phyloP scores from a whole-genome alignment of 257 asterid genomes.

The Solanum ahanhuiri region DNA sequence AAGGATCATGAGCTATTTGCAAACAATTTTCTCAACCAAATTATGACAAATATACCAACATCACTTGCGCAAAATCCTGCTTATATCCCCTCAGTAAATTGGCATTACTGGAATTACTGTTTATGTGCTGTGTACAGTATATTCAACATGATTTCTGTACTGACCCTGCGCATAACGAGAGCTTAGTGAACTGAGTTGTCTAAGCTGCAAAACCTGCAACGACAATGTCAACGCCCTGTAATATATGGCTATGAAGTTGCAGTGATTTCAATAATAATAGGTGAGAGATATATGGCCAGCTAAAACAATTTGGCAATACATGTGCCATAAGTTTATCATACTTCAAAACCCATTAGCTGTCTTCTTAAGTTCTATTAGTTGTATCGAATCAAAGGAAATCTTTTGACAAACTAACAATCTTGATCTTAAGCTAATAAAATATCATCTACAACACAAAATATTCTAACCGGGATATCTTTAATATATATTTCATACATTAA shows the following conservation, averaged over 20 bases:
- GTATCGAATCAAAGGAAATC: not conserved
- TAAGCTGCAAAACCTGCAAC: not conserved
- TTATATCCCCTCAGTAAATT: not conserved
- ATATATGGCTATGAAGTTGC: not conserved
- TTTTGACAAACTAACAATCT: not conserved
- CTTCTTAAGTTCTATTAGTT: not conserved
- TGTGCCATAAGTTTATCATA: not conserved
- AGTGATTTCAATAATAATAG: not conserved
- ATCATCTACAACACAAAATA: not conserved
- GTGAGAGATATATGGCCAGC: not conserved
- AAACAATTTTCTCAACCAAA: not conserved
- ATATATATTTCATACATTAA: not conserved
- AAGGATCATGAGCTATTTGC: not conserved
- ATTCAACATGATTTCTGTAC: not conserved
- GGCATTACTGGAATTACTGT: not conserved
- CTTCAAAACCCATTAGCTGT: not conserved
- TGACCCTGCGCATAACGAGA: not conserved
- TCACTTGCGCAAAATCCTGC: not conserved
- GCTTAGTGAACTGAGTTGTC: not conserved
- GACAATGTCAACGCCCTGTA: not conserved
- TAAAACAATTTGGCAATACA: not conserved
- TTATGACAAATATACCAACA: not conserved
- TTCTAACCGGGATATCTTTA: not conserved
- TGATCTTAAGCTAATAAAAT: not conserved
- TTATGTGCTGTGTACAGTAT: not conserved